Conservation (phyloP, 106 monocot species). For the Platanthera zijinensis region DNA sequence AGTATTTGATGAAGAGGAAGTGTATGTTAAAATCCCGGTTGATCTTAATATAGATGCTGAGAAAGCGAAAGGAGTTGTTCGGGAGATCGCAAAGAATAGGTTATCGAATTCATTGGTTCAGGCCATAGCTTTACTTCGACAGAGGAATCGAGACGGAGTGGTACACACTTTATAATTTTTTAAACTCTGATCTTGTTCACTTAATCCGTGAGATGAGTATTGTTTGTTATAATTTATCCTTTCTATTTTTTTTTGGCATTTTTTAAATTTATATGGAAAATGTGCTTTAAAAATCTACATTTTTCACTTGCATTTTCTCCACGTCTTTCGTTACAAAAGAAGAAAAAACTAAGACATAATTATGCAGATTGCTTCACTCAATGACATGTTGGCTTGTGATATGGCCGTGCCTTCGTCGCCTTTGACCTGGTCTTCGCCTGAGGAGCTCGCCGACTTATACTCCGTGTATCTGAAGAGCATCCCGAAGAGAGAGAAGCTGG, state of each 20-base stretch:
- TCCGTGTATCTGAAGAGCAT: slow-evolving; percentile 77
- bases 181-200: not conserved
- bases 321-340: not conserved
- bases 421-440: slow-evolving; percentile 62
- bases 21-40: slow-evolving; percentile 75
- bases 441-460: slow-evolving; percentile 77
- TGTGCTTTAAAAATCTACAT: not conserved
- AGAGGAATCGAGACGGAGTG: slow-evolving; percentile 79
- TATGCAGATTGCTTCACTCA: slow-evolving; percentile 59
- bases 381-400: slow-evolving; percentile 77
- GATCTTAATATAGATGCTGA: slow-evolving; percentile 64
- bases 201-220: not conserved
- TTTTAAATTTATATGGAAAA: too few relatives aligned
- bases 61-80: slow-evolving; percentile 72
- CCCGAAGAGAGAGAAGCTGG: slow-evolving; percentile 70
- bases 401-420: slow-evolving; percentile 60
- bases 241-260: not conserved
- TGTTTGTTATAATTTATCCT: not conserved
- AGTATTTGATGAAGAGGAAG: slow-evolving; percentile 74
- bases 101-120: slow-evolving; percentile 81
- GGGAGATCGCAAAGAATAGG: slow-evolving; percentile 68
- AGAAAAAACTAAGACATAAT: not conserved
- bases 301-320: not conserved
- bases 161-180: slow-evolving; percentile 28
- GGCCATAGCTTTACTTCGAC: slow-evolving; percentile 71